Base-by-base conservation (phyloP, 371 early-diverging fungal species). In the Mortierella sp. region DNA sequence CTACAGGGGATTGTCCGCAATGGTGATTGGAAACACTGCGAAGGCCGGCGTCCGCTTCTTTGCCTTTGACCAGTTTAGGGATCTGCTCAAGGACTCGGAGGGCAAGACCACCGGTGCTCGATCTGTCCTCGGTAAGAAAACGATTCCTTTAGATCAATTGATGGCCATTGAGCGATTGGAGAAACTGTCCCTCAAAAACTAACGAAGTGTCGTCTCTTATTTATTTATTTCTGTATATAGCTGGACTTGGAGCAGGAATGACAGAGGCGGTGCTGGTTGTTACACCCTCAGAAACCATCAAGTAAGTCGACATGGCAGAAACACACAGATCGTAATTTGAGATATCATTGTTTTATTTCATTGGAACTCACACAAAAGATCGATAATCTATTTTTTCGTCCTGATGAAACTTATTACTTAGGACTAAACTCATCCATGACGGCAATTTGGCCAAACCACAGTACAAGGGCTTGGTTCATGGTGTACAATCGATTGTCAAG, bases 21-120 rank as follows among this genome's bases (percentile, higher is more conserved):
- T 97, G 85, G 95, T 96, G 14, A 92, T 96, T 81, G 98, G 98
- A 21, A 97, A 94, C 76, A 95, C 97, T 0, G 93, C 94, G 72
- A 97, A 97, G 84, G 98, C 97, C 0, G 97, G 95, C 24, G 96
- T 97, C 1, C 94, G 98, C 8, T 98, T 98, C 88, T 88, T 96
- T 55, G 91, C 97, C 10, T 97, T 95, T 88, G 97, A 98, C 77
- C 93, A 94, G 45, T 93, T 96, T 77, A 96, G 95, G 80, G 90
- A 91, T 58, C 82, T 87, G 26, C 89, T 97, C 57, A 90, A 91
- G 28, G 95, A 95, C 78, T 83, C 91, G n/a, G 88, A 95, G 55
- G 96, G 97, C 54, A 91, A 93, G 70, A 83, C 96, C 31, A 90
- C 94, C 0, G 94, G 92, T 31, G 70, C 90, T 0, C 90, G 95